Percentiles rank a stretch among this genome's conserved stretches.
Evolutionary conservation across 495 filamentous ascomycete species (phyloP).

Genomic region (Annulohypoxylon maeteangense): DNA sequence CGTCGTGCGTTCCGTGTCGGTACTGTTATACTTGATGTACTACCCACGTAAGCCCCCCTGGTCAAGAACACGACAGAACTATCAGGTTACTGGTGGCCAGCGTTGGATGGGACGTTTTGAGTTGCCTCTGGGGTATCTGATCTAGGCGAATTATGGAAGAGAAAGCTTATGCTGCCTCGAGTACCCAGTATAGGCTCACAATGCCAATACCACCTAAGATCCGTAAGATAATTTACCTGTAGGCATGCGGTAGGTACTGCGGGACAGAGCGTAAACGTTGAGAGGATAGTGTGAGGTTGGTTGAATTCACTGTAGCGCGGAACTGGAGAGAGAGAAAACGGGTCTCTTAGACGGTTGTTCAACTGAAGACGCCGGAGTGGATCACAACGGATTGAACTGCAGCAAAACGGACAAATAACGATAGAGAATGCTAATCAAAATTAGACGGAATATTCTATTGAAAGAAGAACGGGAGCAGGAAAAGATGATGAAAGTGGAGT

Average conservation of each 20-base stretch:
- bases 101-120: constrained; percentile 22
- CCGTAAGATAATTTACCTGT: constrained; percentile 16
- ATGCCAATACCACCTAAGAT: constrained; percentile 33
- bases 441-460: not conserved
- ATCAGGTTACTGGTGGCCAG: constrained; percentile 24
- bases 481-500: constrained; percentile 31
- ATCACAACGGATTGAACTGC: constrained; percentile 25
- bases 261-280: constrained; percentile 32
- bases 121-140: constrained; percentile 22
- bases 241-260: constrained; percentile 29
- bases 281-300: constrained; percentile 27
- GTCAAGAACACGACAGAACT: constrained; percentile 35
- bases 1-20: constrained; percentile 31
- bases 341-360: constrained; percentile 27
- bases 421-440: constrained; percentile 3
- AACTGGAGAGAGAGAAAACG: constrained; percentile 16
- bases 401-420: constrained; percentile 13
- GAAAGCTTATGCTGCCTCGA: constrained; percentile 29
- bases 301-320: constrained; percentile 28
- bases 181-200: constrained; percentile 29
- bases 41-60: constrained; percentile 34
- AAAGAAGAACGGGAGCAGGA: not conserved
- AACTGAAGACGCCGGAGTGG: constrained; percentile 17
- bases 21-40: constrained; percentile 36
- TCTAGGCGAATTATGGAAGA: constrained; percentile 33